These are phyloP conservation scores for Cordia subcordata DNA, from an alignment of 257 asterid genomes.

Conservation along the genomic window DNA sequence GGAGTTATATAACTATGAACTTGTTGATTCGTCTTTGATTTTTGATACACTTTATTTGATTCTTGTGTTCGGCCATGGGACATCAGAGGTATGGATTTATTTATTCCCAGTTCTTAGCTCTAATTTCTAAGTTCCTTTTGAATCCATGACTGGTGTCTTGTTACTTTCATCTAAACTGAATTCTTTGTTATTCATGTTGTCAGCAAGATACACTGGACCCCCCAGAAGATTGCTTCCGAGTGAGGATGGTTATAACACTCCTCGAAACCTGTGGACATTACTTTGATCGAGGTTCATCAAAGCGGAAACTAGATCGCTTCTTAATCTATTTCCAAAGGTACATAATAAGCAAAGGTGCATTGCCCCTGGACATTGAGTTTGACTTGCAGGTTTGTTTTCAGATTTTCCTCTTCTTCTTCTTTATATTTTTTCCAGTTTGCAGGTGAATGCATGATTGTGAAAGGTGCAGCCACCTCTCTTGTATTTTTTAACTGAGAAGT, in stretches of 20 bases:
- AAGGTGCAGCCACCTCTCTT: too few relatives aligned
- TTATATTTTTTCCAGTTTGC: constrained; percentile 1
- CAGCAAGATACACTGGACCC: constrained; percentile 95
- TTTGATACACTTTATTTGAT: constrained; percentile 86
- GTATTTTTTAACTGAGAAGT: too few relatives aligned
- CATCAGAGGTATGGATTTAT: constrained; percentile 64
- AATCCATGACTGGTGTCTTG: neutral
- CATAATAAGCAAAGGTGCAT: constrained; percentile 69
- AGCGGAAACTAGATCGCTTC: constrained; percentile 95
- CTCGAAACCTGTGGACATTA: constrained; percentile 98
- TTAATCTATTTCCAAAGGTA: constrained; percentile 92
- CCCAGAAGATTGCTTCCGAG: constrained; percentile 93
- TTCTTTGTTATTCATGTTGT: constrained; percentile 26
- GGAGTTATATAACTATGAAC: constrained; percentile 92
- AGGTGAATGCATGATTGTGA: neutral
- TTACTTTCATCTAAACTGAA: constrained; percentile 14
- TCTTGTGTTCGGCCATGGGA: constrained; percentile 84
- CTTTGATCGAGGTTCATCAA: constrained; percentile 95
- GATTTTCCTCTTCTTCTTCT: neutral
- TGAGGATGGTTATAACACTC: constrained; percentile 88
- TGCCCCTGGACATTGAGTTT: constrained; percentile 95
- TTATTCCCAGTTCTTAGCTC: neutral
- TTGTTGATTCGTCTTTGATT: constrained; percentile 91
- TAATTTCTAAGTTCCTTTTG: neutral
- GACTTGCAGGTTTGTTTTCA: constrained; percentile 82